These are phyloP conservation scores for Cubamyces sp. DNA, from an alignment of 768 basidiomycete species.

Conservation along the genomic window DNA sequence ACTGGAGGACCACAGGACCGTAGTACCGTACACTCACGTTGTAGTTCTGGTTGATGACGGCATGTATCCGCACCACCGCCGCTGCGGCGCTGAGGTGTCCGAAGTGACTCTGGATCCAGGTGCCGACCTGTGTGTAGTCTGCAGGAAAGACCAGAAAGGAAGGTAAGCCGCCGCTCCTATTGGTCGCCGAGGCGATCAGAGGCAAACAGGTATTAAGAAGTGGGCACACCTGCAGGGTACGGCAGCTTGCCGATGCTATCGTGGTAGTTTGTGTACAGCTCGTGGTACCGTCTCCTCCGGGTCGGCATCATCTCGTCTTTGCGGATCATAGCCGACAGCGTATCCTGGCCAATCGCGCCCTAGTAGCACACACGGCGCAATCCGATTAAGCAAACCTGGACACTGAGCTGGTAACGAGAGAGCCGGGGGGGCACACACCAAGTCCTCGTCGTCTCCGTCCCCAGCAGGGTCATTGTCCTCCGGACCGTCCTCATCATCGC, in stretches of 20 bases:
- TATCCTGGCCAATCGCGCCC: constrained; percentile 76
- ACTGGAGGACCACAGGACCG: neutral
- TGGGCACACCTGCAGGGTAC: constrained; percentile 59
- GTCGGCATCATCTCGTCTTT: constrained; percentile 68
- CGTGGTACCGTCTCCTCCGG: constrained; percentile 59
- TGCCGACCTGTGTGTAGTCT: constrained; percentile 63
- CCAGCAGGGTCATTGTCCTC: neutral
- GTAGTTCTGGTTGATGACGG: constrained; percentile 67
- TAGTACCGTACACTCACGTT: constrained; percentile 36
- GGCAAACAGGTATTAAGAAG: neutral
- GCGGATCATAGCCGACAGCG: constrained; percentile 72
- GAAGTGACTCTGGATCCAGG: constrained; percentile 62
- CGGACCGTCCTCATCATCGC: constrained; percentile 4
- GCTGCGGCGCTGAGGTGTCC: constrained; percentile 59
- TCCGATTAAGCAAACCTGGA: neutral
- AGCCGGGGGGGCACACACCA: constrained; percentile 21
- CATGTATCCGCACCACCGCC: constrained; percentile 74
- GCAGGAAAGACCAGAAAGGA: constrained; percentile 2
- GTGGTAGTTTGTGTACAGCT: constrained; percentile 43
- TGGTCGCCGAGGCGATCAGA: neutral
- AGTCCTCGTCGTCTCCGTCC: constrained; percentile 18
- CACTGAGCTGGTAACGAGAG: constrained; percentile 7
- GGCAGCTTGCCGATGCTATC: constrained; percentile 53
- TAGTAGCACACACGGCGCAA: constrained; percentile 32
- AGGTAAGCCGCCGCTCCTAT: neutral